A percentile compares a stretch with the other conserved stretches of the same genome.
Evolutionary conservation across 164 flowering plant genomes (phyloP).

Genomic region (Vitis riparia): DNA sequence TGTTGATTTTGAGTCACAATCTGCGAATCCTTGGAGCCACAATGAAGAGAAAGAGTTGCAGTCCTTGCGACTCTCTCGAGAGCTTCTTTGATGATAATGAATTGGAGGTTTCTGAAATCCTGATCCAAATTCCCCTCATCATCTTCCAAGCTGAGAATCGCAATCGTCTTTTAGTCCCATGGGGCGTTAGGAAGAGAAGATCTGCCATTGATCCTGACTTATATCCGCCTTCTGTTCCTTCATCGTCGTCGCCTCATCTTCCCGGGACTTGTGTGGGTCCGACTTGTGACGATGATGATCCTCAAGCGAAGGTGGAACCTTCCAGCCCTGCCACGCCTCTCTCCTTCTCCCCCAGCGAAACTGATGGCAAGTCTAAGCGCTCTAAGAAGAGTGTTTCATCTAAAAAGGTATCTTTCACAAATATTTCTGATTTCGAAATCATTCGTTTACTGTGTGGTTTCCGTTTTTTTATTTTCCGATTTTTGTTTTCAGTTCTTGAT

Average conservation of each 20-base stretch:
- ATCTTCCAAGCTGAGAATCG: background rate
- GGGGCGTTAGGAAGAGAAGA: conserved; percentile 48
- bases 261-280: too few species aligned
- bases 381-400: conserved; percentile 10
- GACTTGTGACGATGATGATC: conserved; percentile 4
- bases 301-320: background rate
- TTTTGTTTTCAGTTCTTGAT: background rate
- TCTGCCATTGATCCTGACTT: conserved; percentile 18
- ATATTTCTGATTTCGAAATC: background rate
- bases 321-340: conserved; percentile 53
- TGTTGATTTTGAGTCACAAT: too few species aligned
- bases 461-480: background rate
- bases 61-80: too few species aligned
- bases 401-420: conserved; percentile 27
- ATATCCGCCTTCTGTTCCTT: background rate
- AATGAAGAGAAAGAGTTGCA: too few species aligned
- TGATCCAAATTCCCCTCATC: background rate
- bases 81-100: too few species aligned
- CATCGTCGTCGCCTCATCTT: too few species aligned
- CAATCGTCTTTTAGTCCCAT: conserved; percentile 8
- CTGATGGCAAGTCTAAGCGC: conserved; percentile 31
- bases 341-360: conserved; percentile 45
- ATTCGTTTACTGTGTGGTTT: background rate
- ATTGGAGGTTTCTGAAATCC: too few species aligned
- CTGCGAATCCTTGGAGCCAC: too few species aligned